Base-by-base conservation (phyloP, 2,329 filamentous ascomycete species). In the Neofusicoccum ribis region DNA sequence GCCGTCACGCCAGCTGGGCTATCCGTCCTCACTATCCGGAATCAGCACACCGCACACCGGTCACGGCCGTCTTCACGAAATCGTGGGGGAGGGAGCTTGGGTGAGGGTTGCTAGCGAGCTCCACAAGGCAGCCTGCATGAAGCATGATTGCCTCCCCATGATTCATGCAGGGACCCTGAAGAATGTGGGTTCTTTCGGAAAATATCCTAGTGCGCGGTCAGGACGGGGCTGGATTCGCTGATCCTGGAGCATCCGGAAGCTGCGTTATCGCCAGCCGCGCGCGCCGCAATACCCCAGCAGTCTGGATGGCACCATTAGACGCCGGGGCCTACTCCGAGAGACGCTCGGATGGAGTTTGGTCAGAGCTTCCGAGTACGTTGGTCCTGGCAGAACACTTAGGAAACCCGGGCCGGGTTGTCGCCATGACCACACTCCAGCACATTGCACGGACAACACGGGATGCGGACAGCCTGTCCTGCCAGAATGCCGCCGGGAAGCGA, bases 41-140 rank as follows among this genome's bases (percentile, higher is more conserved):
- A 47, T 49, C 56, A 60, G 56, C 41, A 60, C 56, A 59, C 54
- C 27, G 54, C 52, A 56, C 23, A n/a, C 17, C 20, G 46, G 46
- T 27, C 46, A 49, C 46, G 46, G 17, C 23, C 46, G 2, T 27
- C 11, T 9, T 8, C 17, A 20, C 12, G 31, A 37, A 37, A 15
- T 3, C 15, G 5, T 9, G 46, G 46, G 7, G 46, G 6, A 31
- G 27, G 27, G 27, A 7, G 27, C 27, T 31, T 31, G 5, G 27
- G 27, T 31, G 27, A 7, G 27, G 5, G 5, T 27, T 5, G 50
- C 15, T 39, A 37, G 50, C 31, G 31, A 52, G 50, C 50, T 37
- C 50, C 50, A 52, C 50, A 23, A n/a, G 20, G 23, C 23, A 20
- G 14, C 17, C 46, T 27, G 47, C 23, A 51, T 51, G 15, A 36